Conservation (phyloP, 202 grass and related monocot genomes). For the Schoenoplectus triqueter region DNA sequence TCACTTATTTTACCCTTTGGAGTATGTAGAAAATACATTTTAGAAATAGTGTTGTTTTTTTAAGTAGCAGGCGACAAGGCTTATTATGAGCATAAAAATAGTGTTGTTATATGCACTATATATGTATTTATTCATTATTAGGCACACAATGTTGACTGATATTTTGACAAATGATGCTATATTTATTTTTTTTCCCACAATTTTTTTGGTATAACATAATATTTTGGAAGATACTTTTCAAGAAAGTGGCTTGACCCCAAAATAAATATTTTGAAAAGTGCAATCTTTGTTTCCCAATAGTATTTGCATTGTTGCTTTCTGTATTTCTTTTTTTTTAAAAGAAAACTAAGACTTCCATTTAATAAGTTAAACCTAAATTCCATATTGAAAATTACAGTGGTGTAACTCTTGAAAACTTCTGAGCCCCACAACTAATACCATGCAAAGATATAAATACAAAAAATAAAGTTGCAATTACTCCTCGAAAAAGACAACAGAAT, state of each 20-base stretch:
- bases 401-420: neutral
- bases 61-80: too few relatives aligned
- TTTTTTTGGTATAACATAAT: too few relatives aligned
- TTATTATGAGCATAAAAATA: too few relatives aligned
- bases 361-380: neutral
- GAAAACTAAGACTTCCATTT: neutral
- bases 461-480: slow-evolving; percentile 24
- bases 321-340: neutral
- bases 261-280: neutral
- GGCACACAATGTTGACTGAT: too few relatives aligned
- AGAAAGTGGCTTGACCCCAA: neutral
- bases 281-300: neutral
- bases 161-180: too few relatives aligned
- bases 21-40: too few relatives aligned
- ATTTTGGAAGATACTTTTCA: too few relatives aligned
- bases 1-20: too few relatives aligned
- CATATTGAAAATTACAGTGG: neutral
- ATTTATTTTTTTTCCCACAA: neutral
- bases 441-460: neutral
- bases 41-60: too few relatives aligned
- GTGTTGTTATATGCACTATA: too few relatives aligned
- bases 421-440: neutral
- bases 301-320: neutral
- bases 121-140: neutral
- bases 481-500: slow-evolving; percentile 18